Conservation (phyloP, 1,284 basidiomycete genomes). For the Cryptococcus deneoformans region DNA sequence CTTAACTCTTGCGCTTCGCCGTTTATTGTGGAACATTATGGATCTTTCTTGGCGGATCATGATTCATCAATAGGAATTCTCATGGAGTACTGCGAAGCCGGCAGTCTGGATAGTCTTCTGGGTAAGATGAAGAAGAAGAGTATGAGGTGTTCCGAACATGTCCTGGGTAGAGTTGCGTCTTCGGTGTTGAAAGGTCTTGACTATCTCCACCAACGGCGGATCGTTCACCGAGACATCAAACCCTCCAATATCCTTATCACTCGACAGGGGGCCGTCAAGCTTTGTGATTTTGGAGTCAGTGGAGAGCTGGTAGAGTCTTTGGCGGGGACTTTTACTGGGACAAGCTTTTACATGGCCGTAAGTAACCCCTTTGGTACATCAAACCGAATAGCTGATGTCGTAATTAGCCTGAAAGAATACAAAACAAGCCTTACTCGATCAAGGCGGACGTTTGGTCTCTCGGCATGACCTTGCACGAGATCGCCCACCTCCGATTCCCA, state of each 20-base stretch:
- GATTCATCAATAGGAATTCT: conserved; percentile 92
- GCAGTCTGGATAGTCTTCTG: conserved; percentile 76
- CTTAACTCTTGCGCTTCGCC: conserved; percentile 78
- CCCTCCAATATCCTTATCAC: conserved; percentile 85
- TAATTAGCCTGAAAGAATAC: conserved; percentile 82
- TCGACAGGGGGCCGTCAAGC: conserved; percentile 78
- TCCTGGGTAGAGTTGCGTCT: conserved; percentile 86
- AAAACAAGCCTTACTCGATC: conserved; percentile 84
- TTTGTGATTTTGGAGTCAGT: conserved; percentile 95
- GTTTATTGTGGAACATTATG: conserved; percentile 91
- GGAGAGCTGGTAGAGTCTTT: conserved; percentile 88
- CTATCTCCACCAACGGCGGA: conserved; percentile 85
- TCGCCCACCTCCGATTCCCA: conserved; percentile 88
- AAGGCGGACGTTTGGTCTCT: conserved; percentile 98
- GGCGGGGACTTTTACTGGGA: conserved; percentile 92
- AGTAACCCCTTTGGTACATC: conserved; percentile 37
- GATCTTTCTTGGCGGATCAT: conserved; percentile 90
- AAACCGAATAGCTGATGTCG: not conserved
- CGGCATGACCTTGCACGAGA: conserved; percentile 87
- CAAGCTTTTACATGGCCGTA: conserved; percentile 96
- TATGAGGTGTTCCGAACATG: conserved; percentile 82
- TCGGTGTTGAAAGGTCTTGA: conserved; percentile 86
- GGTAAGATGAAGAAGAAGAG: conserved; percentile 77
- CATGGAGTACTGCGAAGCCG: conserved; percentile 92
- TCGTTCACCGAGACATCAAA: conserved; percentile 95